phyloP scores from a whole-genome alignment of 306 rosid species.

The Sindora glabra region DNA sequence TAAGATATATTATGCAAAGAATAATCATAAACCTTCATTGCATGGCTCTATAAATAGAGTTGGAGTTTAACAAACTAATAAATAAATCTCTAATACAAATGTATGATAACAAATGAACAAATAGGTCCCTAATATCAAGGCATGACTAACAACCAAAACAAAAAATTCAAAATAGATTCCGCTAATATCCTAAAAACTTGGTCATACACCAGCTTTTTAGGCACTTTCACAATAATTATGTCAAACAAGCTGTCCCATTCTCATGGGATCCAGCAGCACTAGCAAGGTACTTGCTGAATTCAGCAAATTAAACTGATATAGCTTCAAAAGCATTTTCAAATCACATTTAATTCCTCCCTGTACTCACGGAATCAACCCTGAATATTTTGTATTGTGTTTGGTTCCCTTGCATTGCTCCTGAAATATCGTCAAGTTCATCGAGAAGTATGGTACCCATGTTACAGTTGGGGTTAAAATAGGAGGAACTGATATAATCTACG shows the following conservation, averaged over 20 bases:
- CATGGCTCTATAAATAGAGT: too few relatives aligned
- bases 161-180: too few relatives aligned
- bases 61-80: too few relatives aligned
- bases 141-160: too few relatives aligned
- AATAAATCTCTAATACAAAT: too few relatives aligned
- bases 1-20: too few relatives aligned
- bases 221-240: too few relatives aligned
- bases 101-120: too few relatives aligned
- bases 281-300: constrained; percentile 48
- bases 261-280: constrained; percentile 84
- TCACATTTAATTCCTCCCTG: neutral
- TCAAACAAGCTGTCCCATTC: constrained; percentile 72
- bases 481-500: constrained; percentile 65
- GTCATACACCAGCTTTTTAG: too few relatives aligned
- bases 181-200: too few relatives aligned
- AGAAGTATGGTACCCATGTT: constrained; percentile 73
- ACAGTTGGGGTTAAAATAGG: constrained; percentile 68
- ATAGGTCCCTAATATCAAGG: too few relatives aligned
- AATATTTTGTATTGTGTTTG: neutral
- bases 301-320: neutral
- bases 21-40: too few relatives aligned
- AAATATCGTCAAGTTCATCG: constrained; percentile 49
- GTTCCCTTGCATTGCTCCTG: neutral
- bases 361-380: neutral
- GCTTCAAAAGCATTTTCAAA: neutral